phyloP scores from a whole-genome alignment of 192 early-diverging fungal genomes.

The Coemansia sp. region DNA sequence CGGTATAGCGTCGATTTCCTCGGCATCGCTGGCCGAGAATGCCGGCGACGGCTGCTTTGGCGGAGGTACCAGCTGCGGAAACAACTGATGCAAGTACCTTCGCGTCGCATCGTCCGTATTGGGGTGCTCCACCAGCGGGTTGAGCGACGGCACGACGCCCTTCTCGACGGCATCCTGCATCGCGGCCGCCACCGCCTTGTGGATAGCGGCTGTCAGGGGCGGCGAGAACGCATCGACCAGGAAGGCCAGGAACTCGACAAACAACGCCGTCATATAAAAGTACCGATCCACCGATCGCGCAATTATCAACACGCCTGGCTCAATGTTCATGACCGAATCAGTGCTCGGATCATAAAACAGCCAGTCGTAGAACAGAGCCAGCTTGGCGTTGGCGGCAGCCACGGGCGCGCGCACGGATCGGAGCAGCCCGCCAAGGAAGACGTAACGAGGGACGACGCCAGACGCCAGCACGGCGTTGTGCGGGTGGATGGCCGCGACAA shows the following conservation, averaged over 20 bases:
- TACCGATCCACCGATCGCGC: slow-evolving; percentile 59
- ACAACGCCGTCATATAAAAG: slow-evolving; percentile 57
- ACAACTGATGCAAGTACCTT: slow-evolving; percentile 32
- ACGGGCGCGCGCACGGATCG: slow-evolving; percentile 54
- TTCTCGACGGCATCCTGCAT: slow-evolving; percentile 58
- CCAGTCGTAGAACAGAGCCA: slow-evolving; percentile 77
- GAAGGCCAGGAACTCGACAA: slow-evolving; percentile 65
- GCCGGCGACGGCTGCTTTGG: background rate
- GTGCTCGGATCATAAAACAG: slow-evolving; percentile 57
- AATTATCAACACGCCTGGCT: slow-evolving; percentile 72
- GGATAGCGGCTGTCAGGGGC: slow-evolving; percentile 44
- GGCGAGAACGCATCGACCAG: slow-evolving; percentile 57
- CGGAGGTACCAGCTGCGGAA: slow-evolving; percentile 29
- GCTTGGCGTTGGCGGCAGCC: slow-evolving; percentile 59
- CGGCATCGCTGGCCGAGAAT: background rate
- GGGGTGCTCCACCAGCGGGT: slow-evolving; percentile 47
- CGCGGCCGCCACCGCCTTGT: slow-evolving; percentile 46
- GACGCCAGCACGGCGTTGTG: slow-evolving; percentile 63
- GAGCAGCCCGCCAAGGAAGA: slow-evolving; percentile 58
- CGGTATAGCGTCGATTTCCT: background rate
- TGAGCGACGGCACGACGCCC: slow-evolving; percentile 52
- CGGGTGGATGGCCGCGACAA: slow-evolving; percentile 67
- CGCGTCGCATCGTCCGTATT: slow-evolving; percentile 4
- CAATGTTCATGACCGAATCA: slow-evolving; percentile 71
- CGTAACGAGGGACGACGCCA: slow-evolving; percentile 66